Percentiles rank a stretch among this genome's conserved stretches.
phyloP scores from a whole-genome alignment of 352 stramenopile genomes.

The Aphanomyces euteiches region DNA sequence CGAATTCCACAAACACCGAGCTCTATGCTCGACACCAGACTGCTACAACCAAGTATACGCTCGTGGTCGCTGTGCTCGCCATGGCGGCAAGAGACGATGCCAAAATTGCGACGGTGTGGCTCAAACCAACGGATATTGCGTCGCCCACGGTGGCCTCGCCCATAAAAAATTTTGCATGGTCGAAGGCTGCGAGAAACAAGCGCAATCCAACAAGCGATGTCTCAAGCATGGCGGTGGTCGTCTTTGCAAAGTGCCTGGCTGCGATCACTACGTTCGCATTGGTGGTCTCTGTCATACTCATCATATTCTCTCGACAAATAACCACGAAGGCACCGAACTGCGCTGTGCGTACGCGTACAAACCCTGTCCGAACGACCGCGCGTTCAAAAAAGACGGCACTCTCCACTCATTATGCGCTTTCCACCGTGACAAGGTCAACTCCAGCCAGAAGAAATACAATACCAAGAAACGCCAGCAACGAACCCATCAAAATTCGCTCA shows the following conservation, averaged over 20 bases:
- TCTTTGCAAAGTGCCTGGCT: constrained; percentile 13
- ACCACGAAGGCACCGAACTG: neutral
- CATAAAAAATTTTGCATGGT: neutral
- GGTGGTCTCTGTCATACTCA: constrained; percentile 8
- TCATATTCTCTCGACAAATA: too few relatives aligned
- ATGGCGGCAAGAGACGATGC: constrained; percentile 7
- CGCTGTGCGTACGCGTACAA: constrained; percentile 25
- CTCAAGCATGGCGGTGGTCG: constrained; percentile 17
- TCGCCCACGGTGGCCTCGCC: constrained; percentile 1
- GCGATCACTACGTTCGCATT: constrained; percentile 12
- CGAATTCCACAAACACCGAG: constrained; percentile 6
- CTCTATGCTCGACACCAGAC: neutral
- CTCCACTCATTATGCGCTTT: constrained; percentile 16
- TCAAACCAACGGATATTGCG: neutral
- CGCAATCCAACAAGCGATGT: neutral
- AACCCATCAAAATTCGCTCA: neutral
- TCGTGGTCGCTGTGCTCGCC: neutral
- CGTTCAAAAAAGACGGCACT: constrained; percentile 17
- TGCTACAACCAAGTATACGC: constrained; percentile 23
- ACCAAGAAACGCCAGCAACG: constrained; percentile 18
- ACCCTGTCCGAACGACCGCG: constrained; percentile 8
- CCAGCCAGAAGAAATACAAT: neutral
- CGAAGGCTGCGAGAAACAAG: constrained; percentile 8
- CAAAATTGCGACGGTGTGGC: neutral
- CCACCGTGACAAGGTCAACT: constrained; percentile 16